Evolutionary conservation across 345 rosid species (phyloP).

Genomic region (Eucalyptus fibrosa): DNA sequence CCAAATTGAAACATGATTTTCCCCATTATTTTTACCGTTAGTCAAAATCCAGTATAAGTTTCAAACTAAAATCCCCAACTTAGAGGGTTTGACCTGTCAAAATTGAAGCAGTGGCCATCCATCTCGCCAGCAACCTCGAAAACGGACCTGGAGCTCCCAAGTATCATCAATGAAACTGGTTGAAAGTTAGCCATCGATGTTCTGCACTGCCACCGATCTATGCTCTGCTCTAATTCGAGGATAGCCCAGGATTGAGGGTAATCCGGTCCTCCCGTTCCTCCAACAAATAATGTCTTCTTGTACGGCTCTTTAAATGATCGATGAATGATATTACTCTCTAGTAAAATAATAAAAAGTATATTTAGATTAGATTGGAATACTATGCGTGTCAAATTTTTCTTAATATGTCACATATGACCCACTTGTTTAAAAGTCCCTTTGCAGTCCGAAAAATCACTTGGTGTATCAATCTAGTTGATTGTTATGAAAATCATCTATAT

Average conservation of each 20-base stretch:
- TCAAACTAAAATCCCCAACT: not conserved
- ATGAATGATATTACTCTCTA: too few relatives aligned
- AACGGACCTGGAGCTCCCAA: not conserved
- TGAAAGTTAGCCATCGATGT: not conserved
- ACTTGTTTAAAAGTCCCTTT: too few relatives aligned
- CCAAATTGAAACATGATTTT: not conserved
- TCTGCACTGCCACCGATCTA: not conserved
- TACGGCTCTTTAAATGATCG: too few relatives aligned
- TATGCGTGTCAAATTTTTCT: too few relatives aligned
- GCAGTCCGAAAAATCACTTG: rapidly evolving
- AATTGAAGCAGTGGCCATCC: not conserved
- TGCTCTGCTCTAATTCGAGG: not conserved
- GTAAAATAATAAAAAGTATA: too few relatives aligned
- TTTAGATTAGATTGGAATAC: too few relatives aligned
- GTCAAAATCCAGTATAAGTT: not conserved
- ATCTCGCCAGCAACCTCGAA: not conserved
- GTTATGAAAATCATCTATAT: too few relatives aligned
- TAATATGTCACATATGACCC: too few relatives aligned
- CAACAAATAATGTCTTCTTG: too few relatives aligned
- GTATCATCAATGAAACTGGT: not conserved
- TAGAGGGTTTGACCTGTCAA: not conserved
- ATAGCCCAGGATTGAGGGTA: too few relatives aligned
- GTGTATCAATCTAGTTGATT: too few relatives aligned
- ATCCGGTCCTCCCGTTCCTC: too few relatives aligned
- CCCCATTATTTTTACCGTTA: not conserved